These are phyloP conservation scores for Dactylellina haptotyla DNA, from an alignment of 2,329 filamentous ascomycete species.

Conservation along the genomic window DNA sequence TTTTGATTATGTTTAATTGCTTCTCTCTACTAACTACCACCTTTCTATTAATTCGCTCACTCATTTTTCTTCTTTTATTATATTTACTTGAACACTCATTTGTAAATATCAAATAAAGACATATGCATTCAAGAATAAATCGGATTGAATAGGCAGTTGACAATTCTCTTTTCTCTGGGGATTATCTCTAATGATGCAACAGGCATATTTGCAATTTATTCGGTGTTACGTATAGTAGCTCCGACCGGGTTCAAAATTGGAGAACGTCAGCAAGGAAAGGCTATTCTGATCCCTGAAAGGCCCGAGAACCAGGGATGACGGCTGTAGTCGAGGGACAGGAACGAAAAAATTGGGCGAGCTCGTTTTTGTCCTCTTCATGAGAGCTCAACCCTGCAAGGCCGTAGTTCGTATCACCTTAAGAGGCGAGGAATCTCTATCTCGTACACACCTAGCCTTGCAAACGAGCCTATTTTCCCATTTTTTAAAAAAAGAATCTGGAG, in stretches of 20 bases:
- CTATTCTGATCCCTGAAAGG: conserved; percentile 12
- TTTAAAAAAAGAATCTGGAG: background rate
- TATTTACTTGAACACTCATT: conserved; percentile 4
- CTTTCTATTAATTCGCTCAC: conserved; percentile 5
- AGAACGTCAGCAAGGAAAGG: conserved; percentile 4
- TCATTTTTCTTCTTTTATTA: background rate
- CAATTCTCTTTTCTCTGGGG: background rate
- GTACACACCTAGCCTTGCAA: background rate
- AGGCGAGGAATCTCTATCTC: background rate
- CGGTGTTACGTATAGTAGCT: background rate
- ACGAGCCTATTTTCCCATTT: conserved; percentile 13
- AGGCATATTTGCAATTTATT: background rate
- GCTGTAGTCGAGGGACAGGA: conserved; percentile 9
- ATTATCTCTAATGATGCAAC: background rate
- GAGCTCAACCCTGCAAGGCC: background rate
- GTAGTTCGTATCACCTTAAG: conserved; percentile 34
- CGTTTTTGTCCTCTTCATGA: background rate
- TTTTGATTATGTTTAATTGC: background rate
- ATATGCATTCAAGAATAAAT: background rate
- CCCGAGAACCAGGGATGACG: conserved; percentile 31
- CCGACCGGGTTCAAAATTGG: background rate
- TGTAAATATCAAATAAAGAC: conserved; percentile 22
- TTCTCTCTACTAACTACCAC: background rate
- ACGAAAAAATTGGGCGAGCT: background rate
- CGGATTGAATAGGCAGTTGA: background rate